Evolutionary conservation across 1,284 basidiomycete genomes (phyloP), one percentile per base, ranked within the genome.

Genomic region (Apiotrichum gamsii): DNA sequence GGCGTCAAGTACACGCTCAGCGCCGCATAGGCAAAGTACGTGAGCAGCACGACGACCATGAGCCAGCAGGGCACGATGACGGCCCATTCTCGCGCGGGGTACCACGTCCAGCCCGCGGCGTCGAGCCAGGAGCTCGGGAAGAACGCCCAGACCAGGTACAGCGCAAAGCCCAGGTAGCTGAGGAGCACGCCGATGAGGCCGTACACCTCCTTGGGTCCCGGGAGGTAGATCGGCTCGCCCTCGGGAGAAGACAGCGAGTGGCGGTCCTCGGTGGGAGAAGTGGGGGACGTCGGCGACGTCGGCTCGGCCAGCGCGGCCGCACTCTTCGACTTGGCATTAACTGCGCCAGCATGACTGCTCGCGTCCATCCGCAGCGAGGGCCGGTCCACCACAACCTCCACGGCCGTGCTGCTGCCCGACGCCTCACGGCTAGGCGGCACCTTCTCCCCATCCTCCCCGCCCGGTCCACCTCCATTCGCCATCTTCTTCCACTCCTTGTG

Each of bases 11-110:
- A 78, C 9, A 89, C 72, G 1, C 85, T 84, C 52, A 91, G 73
- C 6, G 83, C 80, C 55, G 83, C 83, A 65, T 91, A 90, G 2
- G 78, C 75, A 64, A 82, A 80, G 69, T 90, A 91, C 3, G 86
- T 83, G 47, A 87, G 76, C 36, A 90, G 77, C 36, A 84, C 79
- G 13, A 85, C 58, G 36, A 90, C 71, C 57, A 87, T 76, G 13
- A 84, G 78, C 73, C 84, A 91, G 15, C 87, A 81, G 20, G 89
- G 89, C n/a, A 91, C 67, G 28, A 91, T 78, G 23, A 90, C 61
- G 18, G 86, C 79, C 88, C 89, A 91, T 76, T 91, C 87, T 23
- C 87, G 77, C 63, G 77, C 87, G n/a, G 89, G 89, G 67, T 90
- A 89, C 88, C 88, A 91, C 5, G 78, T 75, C 52, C 90, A 78